These are phyloP conservation scores for Ramaria rubella DNA, from an alignment of 768 basidiomycete genomes.

Conservation along the genomic window DNA sequence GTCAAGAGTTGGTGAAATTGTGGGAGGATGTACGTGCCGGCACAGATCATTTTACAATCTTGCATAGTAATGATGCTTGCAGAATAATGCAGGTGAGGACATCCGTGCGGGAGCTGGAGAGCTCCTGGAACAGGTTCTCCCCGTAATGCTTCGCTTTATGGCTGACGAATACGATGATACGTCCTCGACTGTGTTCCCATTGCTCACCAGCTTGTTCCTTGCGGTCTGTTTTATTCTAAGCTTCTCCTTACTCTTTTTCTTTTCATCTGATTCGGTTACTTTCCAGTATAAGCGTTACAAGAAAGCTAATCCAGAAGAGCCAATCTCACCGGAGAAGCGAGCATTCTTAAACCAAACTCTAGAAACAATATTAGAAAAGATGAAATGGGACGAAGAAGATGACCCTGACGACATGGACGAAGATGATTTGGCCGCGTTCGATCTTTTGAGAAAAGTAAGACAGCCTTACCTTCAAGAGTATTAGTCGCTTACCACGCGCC, in stretches of 20 bases:
- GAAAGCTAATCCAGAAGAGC: slow-evolving; percentile 45
- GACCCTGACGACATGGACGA: slow-evolving; percentile 82
- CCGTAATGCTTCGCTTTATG: slow-evolving; percentile 81
- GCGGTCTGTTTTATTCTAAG: slow-evolving; percentile 46
- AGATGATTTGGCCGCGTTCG: slow-evolving; percentile 78
- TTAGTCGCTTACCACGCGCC: background rate
- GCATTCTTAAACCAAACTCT: slow-evolving; percentile 75
- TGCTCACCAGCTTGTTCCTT: slow-evolving; percentile 67
- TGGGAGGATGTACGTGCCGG: slow-evolving; percentile 56
- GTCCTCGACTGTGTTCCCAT: slow-evolving; percentile 73
- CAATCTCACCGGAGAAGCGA: slow-evolving; percentile 55
- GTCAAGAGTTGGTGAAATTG: slow-evolving; percentile 77
- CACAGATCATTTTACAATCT: background rate
- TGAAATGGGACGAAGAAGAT: slow-evolving; percentile 84
- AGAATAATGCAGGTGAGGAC: slow-evolving; percentile 58
- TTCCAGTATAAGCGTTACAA: slow-evolving; percentile 67
- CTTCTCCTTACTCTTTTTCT: background rate
- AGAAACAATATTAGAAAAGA: slow-evolving; percentile 72
- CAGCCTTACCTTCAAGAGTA: background rate
- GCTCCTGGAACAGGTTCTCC: slow-evolving; percentile 62
- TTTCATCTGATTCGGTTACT: background rate
- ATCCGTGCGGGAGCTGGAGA: slow-evolving; percentile 57
- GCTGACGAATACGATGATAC: slow-evolving; percentile 89
- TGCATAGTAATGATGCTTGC: background rate
- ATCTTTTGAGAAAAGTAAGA: slow-evolving; percentile 74